Conservation (phyloP, 1,139 yeast species). For the Kurtzmaniella quercitrusa region DNA sequence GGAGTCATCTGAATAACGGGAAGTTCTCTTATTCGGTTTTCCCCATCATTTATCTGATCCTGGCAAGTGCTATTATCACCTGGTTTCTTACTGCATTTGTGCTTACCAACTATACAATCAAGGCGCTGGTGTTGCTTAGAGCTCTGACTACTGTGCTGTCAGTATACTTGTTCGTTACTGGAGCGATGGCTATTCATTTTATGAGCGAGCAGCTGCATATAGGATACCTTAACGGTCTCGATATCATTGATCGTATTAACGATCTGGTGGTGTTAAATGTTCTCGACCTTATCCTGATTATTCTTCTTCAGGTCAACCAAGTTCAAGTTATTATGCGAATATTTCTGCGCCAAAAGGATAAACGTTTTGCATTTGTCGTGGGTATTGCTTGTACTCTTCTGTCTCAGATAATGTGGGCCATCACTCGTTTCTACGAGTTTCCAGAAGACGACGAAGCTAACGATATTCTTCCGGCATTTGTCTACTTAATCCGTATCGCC, state of each 20-base stretch:
- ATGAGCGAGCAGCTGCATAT: constrained; percentile 47
- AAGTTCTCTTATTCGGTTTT: constrained; percentile 54
- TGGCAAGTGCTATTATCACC: constrained; percentile 64
- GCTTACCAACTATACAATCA: constrained; percentile 56
- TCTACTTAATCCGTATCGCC: constrained; percentile 73
- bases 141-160: constrained; percentile 48
- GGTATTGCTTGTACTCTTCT: constrained; percentile 57
- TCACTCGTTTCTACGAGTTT: constrained; percentile 49
- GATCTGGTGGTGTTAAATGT: constrained; percentile 48
- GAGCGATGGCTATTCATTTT: constrained; percentile 43
- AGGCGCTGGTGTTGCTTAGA: constrained; percentile 47
- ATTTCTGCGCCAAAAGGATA: constrained; percentile 68
- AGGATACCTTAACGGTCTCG: constrained; percentile 56
- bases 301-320: constrained; percentile 65
- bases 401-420: constrained; percentile 69
- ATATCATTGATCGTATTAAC: constrained; percentile 46
- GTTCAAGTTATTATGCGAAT: constrained; percentile 73
- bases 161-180: constrained; percentile 48
- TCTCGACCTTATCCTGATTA: constrained; percentile 59
- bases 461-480: constrained; percentile 72
- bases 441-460: constrained; percentile 39
- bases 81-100: constrained; percentile 62
- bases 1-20: constrained; percentile 33
- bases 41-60: constrained; percentile 57
- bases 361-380: constrained; percentile 56